Conservation (phyloP, 2,329 filamentous ascomycete genomes). For the Coniochaeta ligniaria region DNA sequence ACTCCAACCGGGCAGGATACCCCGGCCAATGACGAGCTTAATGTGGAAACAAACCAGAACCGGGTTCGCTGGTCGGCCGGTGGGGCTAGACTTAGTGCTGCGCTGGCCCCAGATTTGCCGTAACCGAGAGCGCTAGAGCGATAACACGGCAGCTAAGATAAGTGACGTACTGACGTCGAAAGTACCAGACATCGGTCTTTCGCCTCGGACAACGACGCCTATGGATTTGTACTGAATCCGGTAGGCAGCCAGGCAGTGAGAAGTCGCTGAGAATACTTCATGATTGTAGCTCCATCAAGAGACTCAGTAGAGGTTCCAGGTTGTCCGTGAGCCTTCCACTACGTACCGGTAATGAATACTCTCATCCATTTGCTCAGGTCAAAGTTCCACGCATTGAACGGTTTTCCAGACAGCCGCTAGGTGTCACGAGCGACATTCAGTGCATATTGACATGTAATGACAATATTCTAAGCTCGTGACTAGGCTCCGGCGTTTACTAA, state of each 20-base stretch:
- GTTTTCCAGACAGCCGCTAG: not conserved
- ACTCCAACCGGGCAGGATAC: not conserved
- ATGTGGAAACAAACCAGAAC: not conserved
- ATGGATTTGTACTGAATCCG: too few relatives aligned
- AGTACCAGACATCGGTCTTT: not conserved
- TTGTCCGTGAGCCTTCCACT: not conserved
- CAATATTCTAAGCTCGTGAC: not conserved
- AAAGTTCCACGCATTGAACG: not conserved
- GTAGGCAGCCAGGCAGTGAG: too few relatives aligned
- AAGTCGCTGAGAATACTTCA: too few relatives aligned
- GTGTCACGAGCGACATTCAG: not conserved
- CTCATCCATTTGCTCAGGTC: not conserved
- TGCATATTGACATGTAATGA: not conserved
- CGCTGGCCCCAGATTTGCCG: not conserved
- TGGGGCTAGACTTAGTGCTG: not conserved
- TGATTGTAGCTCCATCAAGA: too few relatives aligned
- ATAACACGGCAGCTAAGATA: constrained; percentile 1
- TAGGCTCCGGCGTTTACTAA: not conserved
- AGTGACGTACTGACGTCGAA: not conserved
- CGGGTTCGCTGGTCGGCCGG: not conserved
- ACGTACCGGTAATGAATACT: too few relatives aligned
- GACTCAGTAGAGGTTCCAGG: too few relatives aligned
- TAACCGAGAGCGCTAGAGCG: not conserved
- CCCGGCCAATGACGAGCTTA: not conserved
- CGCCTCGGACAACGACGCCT: too few relatives aligned